A percentile compares a stretch with the other conserved stretches of the same genome.
Conservation (phyloP, 805 yeast species). For the Ogataea pilisensis region DNA sequence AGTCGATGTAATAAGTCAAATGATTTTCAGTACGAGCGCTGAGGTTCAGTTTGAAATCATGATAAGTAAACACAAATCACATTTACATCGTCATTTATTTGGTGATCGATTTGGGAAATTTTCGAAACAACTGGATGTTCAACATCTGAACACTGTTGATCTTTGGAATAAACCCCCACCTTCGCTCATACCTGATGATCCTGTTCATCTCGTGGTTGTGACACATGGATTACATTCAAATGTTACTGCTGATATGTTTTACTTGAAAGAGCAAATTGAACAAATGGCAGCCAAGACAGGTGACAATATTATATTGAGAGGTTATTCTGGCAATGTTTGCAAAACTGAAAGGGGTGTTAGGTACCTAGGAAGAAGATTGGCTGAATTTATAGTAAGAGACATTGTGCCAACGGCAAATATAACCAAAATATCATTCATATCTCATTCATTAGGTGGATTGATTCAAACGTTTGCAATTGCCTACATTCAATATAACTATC, state of each 20-base stretch:
- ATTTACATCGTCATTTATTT: slow-evolving; percentile 24
- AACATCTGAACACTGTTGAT: slow-evolving; percentile 55
- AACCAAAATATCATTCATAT: slow-evolving; percentile 73
- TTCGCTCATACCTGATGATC: slow-evolving; percentile 33
- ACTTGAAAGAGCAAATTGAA: slow-evolving; percentile 77
- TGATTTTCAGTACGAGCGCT: slow-evolving; percentile 66
- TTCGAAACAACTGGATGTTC: slow-evolving; percentile 39
- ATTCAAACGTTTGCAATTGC: slow-evolving; percentile 90
- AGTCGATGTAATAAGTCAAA: slow-evolving; percentile 77
- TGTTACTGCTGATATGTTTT: slow-evolving; percentile 84
- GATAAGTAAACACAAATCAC: slow-evolving; percentile 44
- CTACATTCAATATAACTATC: slow-evolving; percentile 62
- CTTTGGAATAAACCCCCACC: slow-evolving; percentile 73
- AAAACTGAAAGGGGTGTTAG: slow-evolving; percentile 87
- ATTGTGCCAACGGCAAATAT: slow-evolving; percentile 42
- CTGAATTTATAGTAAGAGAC: slow-evolving; percentile 60
- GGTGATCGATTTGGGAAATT: slow-evolving; percentile 24
- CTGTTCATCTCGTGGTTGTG: slow-evolving; percentile 77
- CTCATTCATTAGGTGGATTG: slow-evolving; percentile 92
- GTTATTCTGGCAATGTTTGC: slow-evolving; percentile 78
- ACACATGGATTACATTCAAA: slow-evolving; percentile 95
- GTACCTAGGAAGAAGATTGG: slow-evolving; percentile 78
- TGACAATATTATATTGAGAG: slow-evolving; percentile 75
- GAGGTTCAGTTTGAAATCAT: slow-evolving; percentile 63
- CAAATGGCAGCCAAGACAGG: slow-evolving; percentile 35